phyloP scores from a whole-genome alignment of 305 asterid genomes.

The Caryopteris hybrid region DNA sequence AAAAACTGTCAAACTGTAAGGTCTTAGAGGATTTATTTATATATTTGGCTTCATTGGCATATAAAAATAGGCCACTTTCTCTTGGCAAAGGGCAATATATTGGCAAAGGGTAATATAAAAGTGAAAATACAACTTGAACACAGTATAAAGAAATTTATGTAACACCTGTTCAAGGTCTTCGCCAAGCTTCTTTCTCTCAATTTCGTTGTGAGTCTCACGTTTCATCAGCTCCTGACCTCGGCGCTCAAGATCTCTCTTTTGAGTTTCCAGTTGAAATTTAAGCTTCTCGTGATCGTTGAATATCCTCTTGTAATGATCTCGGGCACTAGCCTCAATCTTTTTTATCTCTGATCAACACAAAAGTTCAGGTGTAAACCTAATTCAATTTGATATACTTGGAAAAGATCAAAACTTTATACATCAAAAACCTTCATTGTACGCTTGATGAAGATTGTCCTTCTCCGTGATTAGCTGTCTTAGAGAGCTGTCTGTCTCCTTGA shows the following conservation, averaged over 20 bases:
- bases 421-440: constrained; percentile 66
- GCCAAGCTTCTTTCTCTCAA: constrained; percentile 61
- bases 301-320: constrained; percentile 69
- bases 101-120: neutral
- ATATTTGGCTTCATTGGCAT: neutral
- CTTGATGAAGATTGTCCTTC: constrained; percentile 75
- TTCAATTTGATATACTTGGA: neutral
- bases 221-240: constrained; percentile 67
- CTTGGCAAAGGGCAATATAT: neutral
- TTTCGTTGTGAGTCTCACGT: constrained; percentile 71
- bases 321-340: constrained; percentile 67
- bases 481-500: constrained; percentile 63
- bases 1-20: neutral
- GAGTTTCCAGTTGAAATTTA: constrained; percentile 56
- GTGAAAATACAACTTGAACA: neutral
- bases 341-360: constrained; percentile 47
- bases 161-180: constrained; percentile 79
- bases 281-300: constrained; percentile 67
- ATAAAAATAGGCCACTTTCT: neutral
- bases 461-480: constrained; percentile 52
- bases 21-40: neutral
- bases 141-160: constrained; percentile 14
- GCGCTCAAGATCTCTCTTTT: constrained; percentile 58
- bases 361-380: constrained; percentile 10
- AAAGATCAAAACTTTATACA: constrained; percentile 2